phyloP scores from a whole-genome alignment of 108 stramenopile genomes.

The Cyclotella atomus region DNA sequence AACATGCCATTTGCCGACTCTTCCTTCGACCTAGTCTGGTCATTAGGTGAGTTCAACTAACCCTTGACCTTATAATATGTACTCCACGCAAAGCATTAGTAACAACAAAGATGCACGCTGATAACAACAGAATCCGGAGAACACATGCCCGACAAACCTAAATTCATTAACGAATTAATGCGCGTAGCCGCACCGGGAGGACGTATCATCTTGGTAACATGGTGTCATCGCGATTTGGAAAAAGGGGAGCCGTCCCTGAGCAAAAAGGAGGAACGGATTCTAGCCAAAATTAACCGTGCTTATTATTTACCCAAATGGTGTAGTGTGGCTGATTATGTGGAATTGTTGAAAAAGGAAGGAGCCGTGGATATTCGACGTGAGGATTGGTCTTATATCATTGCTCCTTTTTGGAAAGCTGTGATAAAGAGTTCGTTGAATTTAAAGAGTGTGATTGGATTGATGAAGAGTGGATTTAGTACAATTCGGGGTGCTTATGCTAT shows the following conservation, averaged over 20 bases:
- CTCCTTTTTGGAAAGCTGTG: slow-evolving; percentile 96
- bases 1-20: slow-evolving; percentile 87
- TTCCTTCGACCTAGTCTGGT: slow-evolving; percentile 95
- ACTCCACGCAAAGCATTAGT: too few species aligned
- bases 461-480: slow-evolving; percentile 81
- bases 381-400: slow-evolving; percentile 93
- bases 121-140: slow-evolving; percentile 96
- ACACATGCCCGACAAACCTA: slow-evolving; percentile 97
- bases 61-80: too few species aligned
- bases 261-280: slow-evolving; percentile 72
- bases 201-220: slow-evolving; percentile 92
- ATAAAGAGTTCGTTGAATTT: slow-evolving; percentile 81
- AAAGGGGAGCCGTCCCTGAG: slow-evolving; percentile 73
- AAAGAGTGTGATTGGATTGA: slow-evolving; percentile 69
- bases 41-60: too few species aligned
- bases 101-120: too few species aligned
- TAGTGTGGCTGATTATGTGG: slow-evolving; percentile 78
- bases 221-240: slow-evolving; percentile 93
- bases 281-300: slow-evolving; percentile 86
- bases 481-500: slow-evolving; percentile 88
- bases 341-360: slow-evolving; percentile 73
- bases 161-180: slow-evolving; percentile 90
- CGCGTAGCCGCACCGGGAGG: slow-evolving; percentile 83
- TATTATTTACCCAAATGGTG: slow-evolving; percentile 95
- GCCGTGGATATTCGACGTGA: slow-evolving; percentile 67